Percentiles rank a stretch among this genome's conserved stretches.
These are phyloP conservation scores for Haplographium delicatum DNA, from an alignment of 495 filamentous ascomycete genomes.

Conservation along the genomic window DNA sequence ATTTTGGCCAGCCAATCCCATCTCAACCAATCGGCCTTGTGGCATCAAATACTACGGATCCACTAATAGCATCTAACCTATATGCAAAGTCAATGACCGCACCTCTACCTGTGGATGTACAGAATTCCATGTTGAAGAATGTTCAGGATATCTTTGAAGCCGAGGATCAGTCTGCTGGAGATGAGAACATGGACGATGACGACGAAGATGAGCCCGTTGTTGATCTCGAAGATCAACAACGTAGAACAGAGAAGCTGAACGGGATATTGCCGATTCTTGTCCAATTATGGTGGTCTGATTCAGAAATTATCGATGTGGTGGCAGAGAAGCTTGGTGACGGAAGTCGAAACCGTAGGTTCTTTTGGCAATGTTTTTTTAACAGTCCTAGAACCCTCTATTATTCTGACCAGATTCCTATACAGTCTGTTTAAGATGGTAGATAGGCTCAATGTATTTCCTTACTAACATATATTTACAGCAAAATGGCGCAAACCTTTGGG, in stretches of 20 bases:
- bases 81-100: too few species aligned
- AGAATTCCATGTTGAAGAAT: constrained; percentile 8
- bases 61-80: too few species aligned
- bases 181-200: constrained; percentile 12
- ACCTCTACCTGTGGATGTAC: too few species aligned
- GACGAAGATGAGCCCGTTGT: constrained; percentile 19
- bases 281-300: constrained; percentile 30
- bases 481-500: constrained; percentile 61
- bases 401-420: too few species aligned
- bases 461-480: constrained; percentile 36
- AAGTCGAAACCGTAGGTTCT: constrained; percentile 61
- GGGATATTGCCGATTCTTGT: constrained; percentile 25
- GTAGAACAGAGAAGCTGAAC: constrained; percentile 24
- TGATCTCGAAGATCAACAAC: constrained; percentile 20
- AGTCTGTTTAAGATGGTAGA: too few species aligned
- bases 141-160: constrained; percentile 18
- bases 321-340: constrained; percentile 59
- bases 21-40: background rate
- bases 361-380: too few species aligned
- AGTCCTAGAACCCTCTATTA: too few species aligned
- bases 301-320: constrained; percentile 39
- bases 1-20: background rate
- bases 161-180: constrained; percentile 9
- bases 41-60: background rate
- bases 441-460: too few species aligned